Percentiles rank a stretch among this genome's conserved stretches.
These are phyloP conservation scores for Ceratocystis alfenasii DNA, from an alignment of 2,329 filamentous ascomycete species.

Conservation along the genomic window DNA sequence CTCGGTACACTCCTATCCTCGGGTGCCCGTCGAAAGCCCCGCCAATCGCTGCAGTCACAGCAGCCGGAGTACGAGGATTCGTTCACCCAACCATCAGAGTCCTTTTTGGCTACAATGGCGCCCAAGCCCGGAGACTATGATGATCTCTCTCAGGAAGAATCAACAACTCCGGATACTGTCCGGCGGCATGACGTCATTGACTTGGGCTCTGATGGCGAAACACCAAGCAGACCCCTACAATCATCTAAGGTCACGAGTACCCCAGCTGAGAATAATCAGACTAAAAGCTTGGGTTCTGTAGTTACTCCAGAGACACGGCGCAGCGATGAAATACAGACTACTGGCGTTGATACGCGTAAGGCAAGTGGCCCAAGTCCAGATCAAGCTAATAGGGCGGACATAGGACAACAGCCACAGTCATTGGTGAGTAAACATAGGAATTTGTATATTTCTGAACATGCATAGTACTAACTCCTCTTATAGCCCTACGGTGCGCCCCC, in stretches of 20 bases:
- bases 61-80: conserved; percentile 6
- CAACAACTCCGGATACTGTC: conserved; percentile 9
- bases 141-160: conserved; percentile 1
- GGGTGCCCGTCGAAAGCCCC: conserved; percentile 18
- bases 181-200: conserved; percentile 1
- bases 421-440: neutral
- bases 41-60: neutral
- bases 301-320: neutral
- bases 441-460: too few species aligned
- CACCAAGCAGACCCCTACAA: neutral
- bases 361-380: neutral
- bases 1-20: conserved; percentile 14
- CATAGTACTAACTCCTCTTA: neutral
- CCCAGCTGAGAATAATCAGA: neutral
- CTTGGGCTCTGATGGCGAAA: neutral
- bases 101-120: neutral
- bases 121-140: neutral
- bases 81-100: conserved; percentile 11
- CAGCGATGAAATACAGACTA: neutral
- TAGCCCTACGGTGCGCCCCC: neutral
- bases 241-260: neutral
- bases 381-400: neutral
- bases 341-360: neutral
- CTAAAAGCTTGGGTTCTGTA: neutral
- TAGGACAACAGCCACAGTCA: neutral